Conservation (phyloP, 352 stramenopile genomes). For the Pseudoperonospora humuli region DNA sequence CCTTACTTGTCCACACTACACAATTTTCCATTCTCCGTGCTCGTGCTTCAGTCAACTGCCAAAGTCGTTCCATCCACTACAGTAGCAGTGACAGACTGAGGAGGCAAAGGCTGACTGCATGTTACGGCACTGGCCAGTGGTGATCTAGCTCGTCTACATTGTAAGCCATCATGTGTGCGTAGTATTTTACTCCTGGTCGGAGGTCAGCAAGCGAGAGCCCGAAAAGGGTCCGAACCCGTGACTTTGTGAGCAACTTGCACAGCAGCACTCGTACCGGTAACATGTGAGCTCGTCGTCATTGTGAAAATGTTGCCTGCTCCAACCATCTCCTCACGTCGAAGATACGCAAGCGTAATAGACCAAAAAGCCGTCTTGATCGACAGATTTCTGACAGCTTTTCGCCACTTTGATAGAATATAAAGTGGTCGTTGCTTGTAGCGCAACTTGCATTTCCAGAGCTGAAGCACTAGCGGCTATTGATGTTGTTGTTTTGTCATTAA, state of each 20-base stretch:
- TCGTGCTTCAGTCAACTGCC: slow-evolving; percentile 39
- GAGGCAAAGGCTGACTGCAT: slow-evolving; percentile 42
- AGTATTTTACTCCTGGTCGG: slow-evolving; percentile 48
- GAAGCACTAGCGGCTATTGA: slow-evolving; percentile 70
- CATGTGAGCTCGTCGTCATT: slow-evolving; percentile 44
- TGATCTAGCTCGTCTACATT: slow-evolving; percentile 45
- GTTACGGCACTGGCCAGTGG: slow-evolving; percentile 46
- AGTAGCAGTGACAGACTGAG: slow-evolving; percentile 33
- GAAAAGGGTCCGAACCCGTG: slow-evolving; percentile 88
- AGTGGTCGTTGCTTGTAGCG: slow-evolving; percentile 59
- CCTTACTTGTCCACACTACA: slow-evolving; percentile 59
- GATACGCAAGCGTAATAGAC: slow-evolving; percentile 92
- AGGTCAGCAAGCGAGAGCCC: slow-evolving; percentile 51
- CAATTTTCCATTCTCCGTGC: slow-evolving; percentile 11
- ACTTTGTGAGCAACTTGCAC: slow-evolving; percentile 77
- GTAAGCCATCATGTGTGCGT: slow-evolving; percentile 77
- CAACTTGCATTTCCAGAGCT: slow-evolving; percentile 78
- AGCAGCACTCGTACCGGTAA: slow-evolving; percentile 54
- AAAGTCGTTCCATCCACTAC: slow-evolving; percentile 55
- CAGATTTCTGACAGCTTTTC: slow-evolving; percentile 30
- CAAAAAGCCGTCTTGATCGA: slow-evolving; percentile 70
- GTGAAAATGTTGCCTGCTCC: slow-evolving; percentile 87
- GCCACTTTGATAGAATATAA: slow-evolving; percentile 83
- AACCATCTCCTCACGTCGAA: slow-evolving; percentile 87
- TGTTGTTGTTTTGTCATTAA: slow-evolving; percentile 81